A percentile compares a stretch with the other conserved stretches of the same genome.
phyloP scores from a whole-genome alignment of 2,329 filamentous ascomycete genomes.

The Trichoderma sp. region DNA sequence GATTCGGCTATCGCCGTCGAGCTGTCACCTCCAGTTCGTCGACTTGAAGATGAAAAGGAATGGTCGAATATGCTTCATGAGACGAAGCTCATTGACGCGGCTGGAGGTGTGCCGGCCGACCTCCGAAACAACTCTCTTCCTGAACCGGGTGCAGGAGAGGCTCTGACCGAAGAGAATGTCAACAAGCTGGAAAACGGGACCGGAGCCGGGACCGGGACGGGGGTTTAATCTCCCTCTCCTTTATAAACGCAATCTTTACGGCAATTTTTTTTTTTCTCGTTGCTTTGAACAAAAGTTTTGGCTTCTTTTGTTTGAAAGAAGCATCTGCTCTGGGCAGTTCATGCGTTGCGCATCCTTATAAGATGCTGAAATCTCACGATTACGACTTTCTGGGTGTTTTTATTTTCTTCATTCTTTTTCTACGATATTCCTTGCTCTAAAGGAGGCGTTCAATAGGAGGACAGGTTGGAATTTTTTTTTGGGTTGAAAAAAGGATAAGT shows the following conservation, averaged over 20 bases:
- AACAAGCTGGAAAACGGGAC: conserved; percentile 44
- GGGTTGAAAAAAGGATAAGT: background rate
- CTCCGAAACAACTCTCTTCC: conserved; percentile 36
- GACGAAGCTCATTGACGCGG: conserved; percentile 47
- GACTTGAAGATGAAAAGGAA: conserved; percentile 39
- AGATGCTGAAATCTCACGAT: conserved; percentile 13
- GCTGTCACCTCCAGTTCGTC: conserved; percentile 33
- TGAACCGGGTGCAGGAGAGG: conserved; percentile 39
- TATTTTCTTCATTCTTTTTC: background rate
- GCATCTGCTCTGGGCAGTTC: background rate
- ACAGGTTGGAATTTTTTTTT: background rate
- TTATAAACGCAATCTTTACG: background rate
- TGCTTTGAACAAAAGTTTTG: conserved; percentile 5
- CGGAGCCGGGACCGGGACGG: conserved; percentile 15
- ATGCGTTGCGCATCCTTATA: background rate
- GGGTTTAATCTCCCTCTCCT: background rate
- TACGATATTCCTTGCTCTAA: background rate
- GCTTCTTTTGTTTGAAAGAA: background rate
- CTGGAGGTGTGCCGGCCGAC: conserved; percentile 35
- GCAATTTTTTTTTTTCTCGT: background rate
- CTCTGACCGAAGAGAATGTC: conserved; percentile 54
- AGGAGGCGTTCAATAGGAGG: conserved; percentile 10
- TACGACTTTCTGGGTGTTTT: background rate
- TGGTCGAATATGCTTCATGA: conserved; percentile 45
- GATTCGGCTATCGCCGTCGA: conserved; percentile 35